A percentile compares a stretch with the other conserved stretches of the same genome.
Evolutionary conservation across 768 basidiomycete genomes (phyloP).

Genomic region (Rhodotorula taiwanensis): DNA sequence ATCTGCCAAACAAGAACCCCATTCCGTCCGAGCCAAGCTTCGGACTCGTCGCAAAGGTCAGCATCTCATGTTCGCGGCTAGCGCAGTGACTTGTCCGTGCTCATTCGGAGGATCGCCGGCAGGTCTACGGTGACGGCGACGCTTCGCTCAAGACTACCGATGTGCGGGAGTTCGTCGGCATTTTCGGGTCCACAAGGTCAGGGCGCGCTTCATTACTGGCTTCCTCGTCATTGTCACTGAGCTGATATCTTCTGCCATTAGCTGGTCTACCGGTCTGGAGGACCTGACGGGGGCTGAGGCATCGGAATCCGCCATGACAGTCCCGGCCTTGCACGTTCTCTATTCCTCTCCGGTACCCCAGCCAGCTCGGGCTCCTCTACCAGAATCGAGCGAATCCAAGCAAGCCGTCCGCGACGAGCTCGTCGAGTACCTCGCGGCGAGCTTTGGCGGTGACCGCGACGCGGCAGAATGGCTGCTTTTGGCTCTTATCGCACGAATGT

Average conservation of each 20-base stretch:
- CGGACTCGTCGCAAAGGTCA: conserved; percentile 36
- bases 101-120: too few species aligned
- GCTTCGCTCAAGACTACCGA: conserved; percentile 35
- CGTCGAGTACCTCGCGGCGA: conserved; percentile 29
- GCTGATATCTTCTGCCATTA: too few species aligned
- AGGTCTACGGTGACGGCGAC: conserved; percentile 32
- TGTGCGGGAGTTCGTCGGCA: conserved; percentile 38
- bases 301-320: background rate
- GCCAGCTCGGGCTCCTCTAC: background rate
- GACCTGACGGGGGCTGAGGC: conserved; percentile 1
- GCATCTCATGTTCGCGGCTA: background rate
- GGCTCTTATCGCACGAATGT: conserved; percentile 37
- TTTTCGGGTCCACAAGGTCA: conserved; percentile 37
- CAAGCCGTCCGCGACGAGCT: conserved; percentile 18
- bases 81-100: too few species aligned
- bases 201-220: too few species aligned
- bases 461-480: conserved; percentile 42
- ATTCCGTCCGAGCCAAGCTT: conserved; percentile 25
- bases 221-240: too few species aligned
- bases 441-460: conserved; percentile 37
- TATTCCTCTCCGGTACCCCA: conserved; percentile 2
- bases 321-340: conserved; percentile 34
- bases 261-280: conserved; percentile 20
- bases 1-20: conserved; percentile 25
- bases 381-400: background rate